These are phyloP conservation scores for Phylloporus sp. DNA, from an alignment of 1,284 basidiomycete genomes.

Conservation along the genomic window DNA sequence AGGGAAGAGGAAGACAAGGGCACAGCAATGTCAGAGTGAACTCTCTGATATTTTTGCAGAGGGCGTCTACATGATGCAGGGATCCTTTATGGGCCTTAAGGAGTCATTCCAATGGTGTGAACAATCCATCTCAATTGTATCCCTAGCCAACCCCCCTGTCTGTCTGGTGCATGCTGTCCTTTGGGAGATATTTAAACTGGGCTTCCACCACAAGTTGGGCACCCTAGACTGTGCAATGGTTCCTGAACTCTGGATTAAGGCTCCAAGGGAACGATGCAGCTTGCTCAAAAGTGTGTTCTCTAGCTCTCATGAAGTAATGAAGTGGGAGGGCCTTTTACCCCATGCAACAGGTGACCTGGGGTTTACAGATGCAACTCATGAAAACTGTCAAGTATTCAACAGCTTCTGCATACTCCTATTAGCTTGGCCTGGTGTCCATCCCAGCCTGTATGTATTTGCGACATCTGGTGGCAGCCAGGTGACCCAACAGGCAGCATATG, in stretches of 20 bases:
- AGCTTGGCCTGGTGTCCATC: not conserved
- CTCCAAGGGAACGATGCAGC: not conserved
- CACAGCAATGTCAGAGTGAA: not conserved
- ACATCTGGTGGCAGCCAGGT: not conserved
- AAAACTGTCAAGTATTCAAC: not conserved
- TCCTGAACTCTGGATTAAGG: not conserved
- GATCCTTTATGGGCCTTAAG: not conserved
- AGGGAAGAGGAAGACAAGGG: not conserved
- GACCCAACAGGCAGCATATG: not conserved
- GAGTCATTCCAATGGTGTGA: not conserved
- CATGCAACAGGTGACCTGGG: not conserved
- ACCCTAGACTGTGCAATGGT: not conserved
- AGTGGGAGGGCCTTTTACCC: not conserved
- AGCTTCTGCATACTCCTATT: not conserved
- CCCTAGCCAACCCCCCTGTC: not conserved
- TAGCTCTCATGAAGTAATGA: not conserved
- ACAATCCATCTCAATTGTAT: not conserved
- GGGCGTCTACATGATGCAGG: not conserved
- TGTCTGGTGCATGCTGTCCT: not conserved
- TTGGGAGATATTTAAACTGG: not conserved
- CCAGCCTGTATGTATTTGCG: not conserved
- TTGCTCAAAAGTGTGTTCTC: not conserved
- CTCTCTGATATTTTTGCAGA: not conserved
- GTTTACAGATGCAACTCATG: not conserved
- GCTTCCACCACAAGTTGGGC: not conserved